These are phyloP conservation scores for Ascochyta viciae-villosae DNA, from an alignment of 2,329 filamentous ascomycete species.

Conservation along the genomic window DNA sequence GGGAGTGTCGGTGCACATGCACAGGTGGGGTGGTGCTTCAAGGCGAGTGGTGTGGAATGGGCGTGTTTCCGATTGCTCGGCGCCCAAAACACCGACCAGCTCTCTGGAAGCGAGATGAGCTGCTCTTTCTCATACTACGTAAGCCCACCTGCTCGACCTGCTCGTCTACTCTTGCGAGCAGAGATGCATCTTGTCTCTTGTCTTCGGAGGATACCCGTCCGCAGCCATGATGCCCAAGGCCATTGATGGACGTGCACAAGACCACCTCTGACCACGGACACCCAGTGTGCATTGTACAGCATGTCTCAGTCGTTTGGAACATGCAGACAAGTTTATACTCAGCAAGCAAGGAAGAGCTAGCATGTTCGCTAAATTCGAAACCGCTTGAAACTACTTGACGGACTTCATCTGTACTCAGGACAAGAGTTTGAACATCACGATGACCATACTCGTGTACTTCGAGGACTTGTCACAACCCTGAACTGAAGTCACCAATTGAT, in stretches of 20 bases:
- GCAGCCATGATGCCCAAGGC: not conserved
- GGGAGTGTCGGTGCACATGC: constrained; percentile 2
- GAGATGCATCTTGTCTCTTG: not conserved
- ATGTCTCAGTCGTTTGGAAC: not conserved
- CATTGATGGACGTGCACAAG: not conserved
- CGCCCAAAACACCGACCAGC: constrained; percentile 13
- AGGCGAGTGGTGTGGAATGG: constrained; percentile 5
- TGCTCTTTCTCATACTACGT: not conserved
- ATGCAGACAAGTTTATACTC: not conserved
- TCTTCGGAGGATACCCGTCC: not conserved
- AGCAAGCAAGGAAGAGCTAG: not conserved
- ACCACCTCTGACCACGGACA: not conserved
- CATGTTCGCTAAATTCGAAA: constrained; percentile 6
- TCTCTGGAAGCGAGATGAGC: constrained; percentile 13
- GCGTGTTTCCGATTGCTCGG: constrained; percentile 10
- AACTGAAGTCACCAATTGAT: too few species aligned
- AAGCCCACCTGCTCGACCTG: too few species aligned
- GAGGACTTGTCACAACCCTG: too few species aligned
- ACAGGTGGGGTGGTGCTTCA: constrained; percentile 11
- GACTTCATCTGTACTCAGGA: not conserved
- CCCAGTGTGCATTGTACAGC: not conserved
- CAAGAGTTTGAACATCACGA: not conserved
- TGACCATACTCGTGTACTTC: too few species aligned
- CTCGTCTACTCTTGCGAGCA: too few species aligned
- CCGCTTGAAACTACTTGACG: constrained; percentile 8